Evolutionary conservation across 768 basidiomycete species (phyloP).

Genomic region (Phylloporus arenicola): DNA sequence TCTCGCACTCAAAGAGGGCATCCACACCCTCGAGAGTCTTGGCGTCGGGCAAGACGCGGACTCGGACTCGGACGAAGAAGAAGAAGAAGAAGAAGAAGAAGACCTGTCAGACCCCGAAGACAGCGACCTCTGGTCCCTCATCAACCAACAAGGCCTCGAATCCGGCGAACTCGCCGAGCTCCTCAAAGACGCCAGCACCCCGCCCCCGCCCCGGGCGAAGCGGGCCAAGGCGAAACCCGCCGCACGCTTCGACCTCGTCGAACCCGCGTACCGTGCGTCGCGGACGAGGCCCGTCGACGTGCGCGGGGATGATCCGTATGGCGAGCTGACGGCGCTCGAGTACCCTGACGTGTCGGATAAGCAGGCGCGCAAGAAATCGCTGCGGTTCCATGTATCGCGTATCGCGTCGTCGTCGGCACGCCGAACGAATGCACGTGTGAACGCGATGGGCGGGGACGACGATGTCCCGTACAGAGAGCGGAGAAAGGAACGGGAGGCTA

Average conservation of each 20-base stretch:
- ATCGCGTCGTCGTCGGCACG: slow-evolving; percentile 79
- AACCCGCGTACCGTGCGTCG: slow-evolving; percentile 53
- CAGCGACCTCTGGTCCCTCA: slow-evolving; percentile 41
- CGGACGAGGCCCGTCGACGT: slow-evolving; percentile 7
- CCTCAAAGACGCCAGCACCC: slow-evolving; percentile 44
- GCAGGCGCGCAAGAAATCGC: slow-evolving; percentile 67
- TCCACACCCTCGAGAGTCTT: slow-evolving; percentile 79
- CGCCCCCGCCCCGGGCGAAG: slow-evolving; percentile 36
- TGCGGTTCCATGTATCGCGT: slow-evolving; percentile 90
- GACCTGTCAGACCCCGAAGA: slow-evolving; percentile 36
- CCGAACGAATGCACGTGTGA: slow-evolving; percentile 65
- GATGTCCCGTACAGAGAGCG: slow-evolving; percentile 87
- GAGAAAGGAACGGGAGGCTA: slow-evolving; percentile 55
- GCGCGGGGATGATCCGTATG: slow-evolving; percentile 41
- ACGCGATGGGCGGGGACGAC: slow-evolving; percentile 83
- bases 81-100: slow-evolving; percentile 26
- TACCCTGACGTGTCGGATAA: slow-evolving; percentile 80
- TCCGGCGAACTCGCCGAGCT: slow-evolving; percentile 51
- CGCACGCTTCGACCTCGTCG: slow-evolving; percentile 64
- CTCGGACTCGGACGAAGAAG: slow-evolving; percentile 30
- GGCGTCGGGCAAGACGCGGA: slow-evolving; percentile 55
- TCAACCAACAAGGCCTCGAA: slow-evolving; percentile 35
- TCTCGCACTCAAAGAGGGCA: slow-evolving; percentile 74
- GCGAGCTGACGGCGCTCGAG: slow-evolving; percentile 67
- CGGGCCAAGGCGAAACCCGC: slow-evolving; percentile 50